phyloP scores from a whole-genome alignment of 1,284 basidiomycete genomes.

The Sporisorium iseilematis-ciliati region DNA sequence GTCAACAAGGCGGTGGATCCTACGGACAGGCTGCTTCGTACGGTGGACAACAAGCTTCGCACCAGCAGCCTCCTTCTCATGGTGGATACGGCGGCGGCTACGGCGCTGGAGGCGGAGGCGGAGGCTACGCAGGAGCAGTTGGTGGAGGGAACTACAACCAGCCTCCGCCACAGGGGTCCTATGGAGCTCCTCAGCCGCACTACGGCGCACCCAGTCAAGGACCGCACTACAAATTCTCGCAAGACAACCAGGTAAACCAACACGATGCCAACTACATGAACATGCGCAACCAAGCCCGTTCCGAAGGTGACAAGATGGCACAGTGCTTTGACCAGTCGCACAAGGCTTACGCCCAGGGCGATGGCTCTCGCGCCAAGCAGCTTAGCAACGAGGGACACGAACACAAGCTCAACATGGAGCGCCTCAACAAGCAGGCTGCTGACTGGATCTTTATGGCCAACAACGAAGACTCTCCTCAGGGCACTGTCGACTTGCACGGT shows the following conservation, averaged over 20 bases:
- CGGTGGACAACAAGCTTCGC: conserved; percentile 19
- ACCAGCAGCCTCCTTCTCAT: conserved; percentile 14
- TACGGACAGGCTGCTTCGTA: conserved; percentile 30
- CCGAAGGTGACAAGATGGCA: conserved; percentile 67
- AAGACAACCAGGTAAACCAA: conserved; percentile 66
- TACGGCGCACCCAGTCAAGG: conserved; percentile 42
- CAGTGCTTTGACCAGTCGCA: conserved; percentile 65
- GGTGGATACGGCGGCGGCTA: conserved; percentile 26
- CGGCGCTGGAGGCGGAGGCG: conserved; percentile 14
- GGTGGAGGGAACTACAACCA: conserved; percentile 33
- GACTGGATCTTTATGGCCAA: conserved; percentile 83
- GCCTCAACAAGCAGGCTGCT: conserved; percentile 84
- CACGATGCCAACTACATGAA: conserved; percentile 66
- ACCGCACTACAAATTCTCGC: conserved; percentile 53
- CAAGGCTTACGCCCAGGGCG: conserved; percentile 77
- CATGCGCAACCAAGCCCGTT: conserved; percentile 61
- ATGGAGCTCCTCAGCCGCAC: conserved; percentile 41
- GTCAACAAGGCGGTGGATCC: conserved; percentile 17
- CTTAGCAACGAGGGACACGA: conserved; percentile 85
- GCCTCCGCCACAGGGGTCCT: conserved; percentile 55
- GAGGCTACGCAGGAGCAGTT: conserved; percentile 34
- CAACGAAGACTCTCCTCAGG: conserved; percentile 61
- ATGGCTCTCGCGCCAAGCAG: conserved; percentile 85
- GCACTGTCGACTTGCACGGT: conserved; percentile 79
- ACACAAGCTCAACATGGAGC: conserved; percentile 83